phyloP scores from a whole-genome alignment of 1,284 basidiomycete species.

The Tremellales sp. region DNA sequence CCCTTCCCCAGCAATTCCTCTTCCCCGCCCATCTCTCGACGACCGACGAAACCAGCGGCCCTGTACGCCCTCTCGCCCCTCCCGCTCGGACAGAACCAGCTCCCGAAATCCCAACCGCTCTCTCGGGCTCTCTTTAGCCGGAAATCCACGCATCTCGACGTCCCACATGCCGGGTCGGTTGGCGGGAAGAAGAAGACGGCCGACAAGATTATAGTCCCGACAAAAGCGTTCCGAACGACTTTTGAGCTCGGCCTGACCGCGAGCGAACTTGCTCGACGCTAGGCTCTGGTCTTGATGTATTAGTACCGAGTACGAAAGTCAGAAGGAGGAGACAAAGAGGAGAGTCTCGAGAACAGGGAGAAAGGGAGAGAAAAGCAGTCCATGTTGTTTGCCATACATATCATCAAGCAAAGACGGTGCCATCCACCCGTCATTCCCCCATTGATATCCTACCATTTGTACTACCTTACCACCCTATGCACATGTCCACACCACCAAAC shows the following conservation, averaged over 20 bases:
- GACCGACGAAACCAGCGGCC: conserved; percentile 17
- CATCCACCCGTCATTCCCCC: no score
- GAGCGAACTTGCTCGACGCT: conserved; percentile 36
- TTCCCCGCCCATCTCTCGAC: conserved; percentile 9
- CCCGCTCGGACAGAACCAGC: conserved; percentile 3
- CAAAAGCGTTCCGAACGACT: conserved; percentile 41
- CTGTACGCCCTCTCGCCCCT: conserved; percentile 4
- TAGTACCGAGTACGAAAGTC: no score
- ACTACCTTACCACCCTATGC: no score
- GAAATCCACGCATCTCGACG: conserved; percentile 17
- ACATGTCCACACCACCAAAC: no score
- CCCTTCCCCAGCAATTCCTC: conserved; percentile 1
- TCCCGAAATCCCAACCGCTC: conserved; percentile 41
- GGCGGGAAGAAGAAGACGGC: conserved; percentile 24
- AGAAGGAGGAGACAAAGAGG: no score
- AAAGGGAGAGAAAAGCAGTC: no score
- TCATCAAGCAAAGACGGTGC: no score
- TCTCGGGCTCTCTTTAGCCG: conserved; percentile 36
- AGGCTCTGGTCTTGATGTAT: no score
- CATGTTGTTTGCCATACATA: no score
- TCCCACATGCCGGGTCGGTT: conserved; percentile 17
- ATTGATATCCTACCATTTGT: no score
- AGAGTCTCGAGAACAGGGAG: background rate
- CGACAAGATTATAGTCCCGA: conserved; percentile 43
- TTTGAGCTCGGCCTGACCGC: conserved; percentile 41